Percentiles rank a stretch among this genome's conserved stretches.
phyloP scores from a whole-genome alignment of 2,329 filamentous ascomycete genomes.

The Trichoderma pleuroti region DNA sequence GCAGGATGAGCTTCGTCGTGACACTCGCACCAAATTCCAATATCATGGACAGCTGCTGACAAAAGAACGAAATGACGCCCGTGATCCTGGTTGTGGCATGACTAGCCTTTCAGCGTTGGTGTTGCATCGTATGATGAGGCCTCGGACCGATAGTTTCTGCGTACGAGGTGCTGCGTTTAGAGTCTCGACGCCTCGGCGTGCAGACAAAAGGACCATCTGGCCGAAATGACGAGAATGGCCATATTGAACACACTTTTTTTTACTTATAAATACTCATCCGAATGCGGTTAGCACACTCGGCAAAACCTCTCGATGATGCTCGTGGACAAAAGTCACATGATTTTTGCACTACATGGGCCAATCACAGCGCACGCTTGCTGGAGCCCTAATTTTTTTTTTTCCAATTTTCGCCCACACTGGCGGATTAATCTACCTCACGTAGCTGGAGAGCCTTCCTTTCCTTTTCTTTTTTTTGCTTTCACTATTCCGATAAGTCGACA shows the following conservation, averaged over 20 bases:
- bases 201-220: neutral
- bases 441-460: neutral
- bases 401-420: conserved; percentile 26
- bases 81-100: neutral
- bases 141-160: neutral
- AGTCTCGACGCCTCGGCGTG: neutral
- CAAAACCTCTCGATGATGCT: neutral
- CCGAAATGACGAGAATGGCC: neutral
- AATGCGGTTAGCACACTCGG: neutral
- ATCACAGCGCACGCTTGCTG: conserved; percentile 13
- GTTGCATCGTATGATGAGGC: neutral
- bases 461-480: neutral
- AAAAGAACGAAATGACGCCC: neutral
- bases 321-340: conserved; percentile 21
- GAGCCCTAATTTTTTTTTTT: conserved; percentile 27
- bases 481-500: conserved; percentile 17
- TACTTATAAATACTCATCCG: conserved; percentile 11
- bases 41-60: neutral
- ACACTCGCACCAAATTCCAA: neutral
- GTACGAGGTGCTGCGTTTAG: neutral
- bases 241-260: conserved; percentile 12
- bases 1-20: neutral
- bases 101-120: neutral
- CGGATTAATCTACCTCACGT: conserved; percentile 10
- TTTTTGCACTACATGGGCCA: neutral